phyloP scores from a whole-genome alignment of 1,139 yeast species.

The Yamadazyma taylorii region DNA sequence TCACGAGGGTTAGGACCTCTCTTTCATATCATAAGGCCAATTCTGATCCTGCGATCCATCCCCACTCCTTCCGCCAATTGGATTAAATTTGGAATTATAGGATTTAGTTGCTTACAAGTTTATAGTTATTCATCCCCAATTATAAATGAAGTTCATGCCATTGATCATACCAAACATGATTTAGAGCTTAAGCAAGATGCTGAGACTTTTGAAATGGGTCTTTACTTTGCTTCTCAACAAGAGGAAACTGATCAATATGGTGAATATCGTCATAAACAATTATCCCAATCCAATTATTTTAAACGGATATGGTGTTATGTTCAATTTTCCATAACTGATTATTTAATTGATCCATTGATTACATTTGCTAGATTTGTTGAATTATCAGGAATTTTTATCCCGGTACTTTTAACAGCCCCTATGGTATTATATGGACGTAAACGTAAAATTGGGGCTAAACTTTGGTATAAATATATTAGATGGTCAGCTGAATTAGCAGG shows the following conservation, averaged over 20 bases:
- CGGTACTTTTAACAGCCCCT: slow-evolving; percentile 67
- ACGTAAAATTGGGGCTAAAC: slow-evolving; percentile 53
- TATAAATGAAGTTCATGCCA: slow-evolving; percentile 34
- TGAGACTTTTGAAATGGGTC: slow-evolving; percentile 69
- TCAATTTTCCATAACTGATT: slow-evolving; percentile 49
- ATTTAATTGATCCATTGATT: slow-evolving; percentile 63
- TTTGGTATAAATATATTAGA: slow-evolving; percentile 73
- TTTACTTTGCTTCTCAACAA: slow-evolving; percentile 59
- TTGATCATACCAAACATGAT: slow-evolving; percentile 36
- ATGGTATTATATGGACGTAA: slow-evolving; percentile 60
- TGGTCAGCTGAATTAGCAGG: slow-evolving; percentile 83
- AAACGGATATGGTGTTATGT: slow-evolving; percentile 34
- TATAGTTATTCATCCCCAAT: slow-evolving; percentile 15
- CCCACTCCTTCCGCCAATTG: background rate
- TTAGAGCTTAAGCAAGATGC: slow-evolving; percentile 46
- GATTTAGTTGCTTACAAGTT: slow-evolving; percentile 10
- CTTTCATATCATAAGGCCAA: no score
- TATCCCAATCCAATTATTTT: slow-evolving; percentile 24
- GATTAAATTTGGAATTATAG: slow-evolving; percentile 11
- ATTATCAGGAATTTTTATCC: slow-evolving; percentile 64
- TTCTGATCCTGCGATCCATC: no score
- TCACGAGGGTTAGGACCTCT: no score
- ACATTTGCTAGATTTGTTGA: slow-evolving; percentile 71
- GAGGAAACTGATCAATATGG: slow-evolving; percentile 40
- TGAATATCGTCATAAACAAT: slow-evolving; percentile 23